A percentile compares a stretch with the other conserved stretches of the same genome.
Conservation (phyloP, 148 eudicot species). For the Simmondsia chinensis region DNA sequence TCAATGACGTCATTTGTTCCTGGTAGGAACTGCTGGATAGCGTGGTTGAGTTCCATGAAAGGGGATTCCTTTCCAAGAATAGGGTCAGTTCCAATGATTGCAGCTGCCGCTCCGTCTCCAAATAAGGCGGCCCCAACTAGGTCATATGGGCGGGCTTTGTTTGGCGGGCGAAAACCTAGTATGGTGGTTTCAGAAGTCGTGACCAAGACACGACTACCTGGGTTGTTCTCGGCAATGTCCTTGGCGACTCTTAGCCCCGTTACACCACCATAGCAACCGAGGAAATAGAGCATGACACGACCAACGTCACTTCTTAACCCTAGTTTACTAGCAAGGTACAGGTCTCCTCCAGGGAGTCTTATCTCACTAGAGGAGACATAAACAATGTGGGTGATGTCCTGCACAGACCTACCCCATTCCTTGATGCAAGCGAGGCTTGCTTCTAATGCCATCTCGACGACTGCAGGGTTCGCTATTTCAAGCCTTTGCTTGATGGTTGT, state of each 20-base stretch:
- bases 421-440: slow-evolving; percentile 56
- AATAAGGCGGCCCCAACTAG: slow-evolving; percentile 74
- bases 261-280: slow-evolving; percentile 77
- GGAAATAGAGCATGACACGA: slow-evolving; percentile 73
- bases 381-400: slow-evolving; percentile 56
- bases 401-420: slow-evolving; percentile 60
- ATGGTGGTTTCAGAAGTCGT: slow-evolving; percentile 74
- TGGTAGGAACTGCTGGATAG: slow-evolving; percentile 58
- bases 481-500: slow-evolving; percentile 62
- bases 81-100: slow-evolving; percentile 42
- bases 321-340: slow-evolving; percentile 48
- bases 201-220: slow-evolving; percentile 50
- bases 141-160: slow-evolving; percentile 66
- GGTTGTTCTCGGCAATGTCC: slow-evolving; percentile 76
- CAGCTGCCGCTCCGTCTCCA: slow-evolving; percentile 80
- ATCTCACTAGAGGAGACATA: slow-evolving; percentile 76
- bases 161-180: slow-evolving; percentile 69
- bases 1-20: slow-evolving; percentile 59
- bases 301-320: slow-evolving; percentile 52
- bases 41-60: slow-evolving; percentile 55
- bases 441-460: slow-evolving; percentile 50
- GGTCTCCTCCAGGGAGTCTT: slow-evolving; percentile 66
- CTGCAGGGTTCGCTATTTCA: slow-evolving; percentile 60
- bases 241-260: slow-evolving; percentile 66
- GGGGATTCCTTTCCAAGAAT: slow-evolving; percentile 27